phyloP scores from a whole-genome alignment of 2,329 filamentous ascomycete species.

The Pezicula radicicola region DNA sequence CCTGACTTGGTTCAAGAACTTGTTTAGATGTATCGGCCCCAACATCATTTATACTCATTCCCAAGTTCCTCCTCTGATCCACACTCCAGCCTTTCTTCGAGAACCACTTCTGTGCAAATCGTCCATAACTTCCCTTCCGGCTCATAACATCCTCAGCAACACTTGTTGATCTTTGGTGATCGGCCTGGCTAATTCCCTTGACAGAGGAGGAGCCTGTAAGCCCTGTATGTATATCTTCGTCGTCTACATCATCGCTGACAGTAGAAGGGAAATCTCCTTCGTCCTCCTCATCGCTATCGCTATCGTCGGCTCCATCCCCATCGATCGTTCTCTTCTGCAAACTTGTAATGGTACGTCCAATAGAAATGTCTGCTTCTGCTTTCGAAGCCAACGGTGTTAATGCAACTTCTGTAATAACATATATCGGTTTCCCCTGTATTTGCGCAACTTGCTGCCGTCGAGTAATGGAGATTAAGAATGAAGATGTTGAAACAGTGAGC shows the following conservation, averaged over 20 bases:
- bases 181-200: background rate
- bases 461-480: conserved; percentile 84
- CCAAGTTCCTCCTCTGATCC: conserved; percentile 67
- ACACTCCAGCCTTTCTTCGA: conserved; percentile 78
- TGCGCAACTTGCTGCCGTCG: conserved; percentile 85
- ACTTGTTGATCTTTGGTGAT: conserved; percentile 44
- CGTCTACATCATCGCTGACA: conserved; percentile 42
- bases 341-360: conserved; percentile 56
- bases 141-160: conserved; percentile 88
- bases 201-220: background rate
- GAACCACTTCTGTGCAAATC: conserved; percentile 91
- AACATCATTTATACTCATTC: conserved; percentile 46
- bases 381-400: conserved; percentile 84
- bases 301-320: conserved; percentile 24
- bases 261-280: conserved; percentile 28
- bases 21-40: conserved; percentile 29
- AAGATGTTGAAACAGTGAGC: conserved; percentile 75
- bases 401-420: conserved; percentile 83
- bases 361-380: conserved; percentile 68
- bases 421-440: conserved; percentile 77
- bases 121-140: conserved; percentile 77
- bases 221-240: conserved; percentile 16
- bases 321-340: conserved; percentile 33
- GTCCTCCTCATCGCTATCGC: conserved; percentile 47
- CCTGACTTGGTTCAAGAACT: conserved; percentile 26